Base-by-base conservation (phyloP, 306 rosid species). In the Heteromeles arbutifolia region DNA sequence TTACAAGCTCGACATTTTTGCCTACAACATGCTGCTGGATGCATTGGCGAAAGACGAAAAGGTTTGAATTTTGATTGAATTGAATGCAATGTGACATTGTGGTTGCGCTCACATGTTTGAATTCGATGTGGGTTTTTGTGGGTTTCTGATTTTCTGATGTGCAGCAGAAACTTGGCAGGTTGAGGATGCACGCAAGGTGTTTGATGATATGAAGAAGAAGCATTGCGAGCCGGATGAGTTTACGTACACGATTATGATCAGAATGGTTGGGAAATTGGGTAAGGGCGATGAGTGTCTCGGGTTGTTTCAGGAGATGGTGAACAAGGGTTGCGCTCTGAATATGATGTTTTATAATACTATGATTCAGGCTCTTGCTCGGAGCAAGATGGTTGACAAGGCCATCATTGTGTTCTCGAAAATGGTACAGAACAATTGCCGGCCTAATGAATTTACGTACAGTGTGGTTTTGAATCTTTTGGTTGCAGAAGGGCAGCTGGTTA, bases 171-270 rank as follows among this genome's bases (percentile, higher is more conserved):
- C 84, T 85, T 80, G 78, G 73, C 89, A 93, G 97, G 91, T 87
- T 77, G 92, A 89, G 72, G 77, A 79, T 73, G 96, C 92, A 15
- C 80, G 82, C 79, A 90, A 85, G 87, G 86, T 89, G 74, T 95
- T 81, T 71, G 91, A 89, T 80, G 97, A 95, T 69, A 95, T 95
- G 98, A 92, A 87, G 78, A 80, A 83, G 85, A 87, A 86, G 92
- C 86, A 87, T 65, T 90, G 98, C 70, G 90, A 85, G 77, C 96
- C 96, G 12, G 97, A 95, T 72, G 91, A 75, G 83, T 87, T 90
- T 82, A 92, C 97, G 0, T 92, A 87, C 83, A 92, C 97, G 19
- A 90, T 95, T 70, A 90, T 95, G 98, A 89, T 95, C 82, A 88
- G 93, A 85, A 90, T 90, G 98, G 85, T 79, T 0, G 97, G 98